Percentiles rank a stretch among this genome's conserved stretches.
phyloP scores from a whole-genome alignment of 768 basidiomycete species.

The Agrocybe praecox region DNA sequence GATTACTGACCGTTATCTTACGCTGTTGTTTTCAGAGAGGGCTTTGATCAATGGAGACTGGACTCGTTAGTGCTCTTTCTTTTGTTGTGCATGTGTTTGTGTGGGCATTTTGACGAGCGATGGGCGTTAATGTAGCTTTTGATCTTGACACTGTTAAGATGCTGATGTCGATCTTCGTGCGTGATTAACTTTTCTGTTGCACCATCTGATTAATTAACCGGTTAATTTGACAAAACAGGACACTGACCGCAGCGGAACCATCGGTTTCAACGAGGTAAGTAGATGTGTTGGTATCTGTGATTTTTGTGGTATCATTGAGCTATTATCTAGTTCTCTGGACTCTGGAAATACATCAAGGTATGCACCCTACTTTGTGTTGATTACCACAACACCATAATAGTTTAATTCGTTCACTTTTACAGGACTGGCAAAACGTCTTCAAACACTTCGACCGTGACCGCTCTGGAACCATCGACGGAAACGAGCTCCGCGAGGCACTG shows the following conservation, averaged over 20 bases:
- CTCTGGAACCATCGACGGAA: constrained; percentile 75
- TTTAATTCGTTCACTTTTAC: not conserved
- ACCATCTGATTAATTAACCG: not conserved
- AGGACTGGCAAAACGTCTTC: constrained; percentile 88
- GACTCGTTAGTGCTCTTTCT: constrained; percentile 56
- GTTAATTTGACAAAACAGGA: constrained; percentile 45
- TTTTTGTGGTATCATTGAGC: not conserved
- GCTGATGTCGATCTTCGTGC: constrained; percentile 78
- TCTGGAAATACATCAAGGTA: constrained; percentile 80
- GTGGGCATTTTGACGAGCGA: constrained; percentile 1
- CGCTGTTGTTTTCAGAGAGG: constrained; percentile 32
- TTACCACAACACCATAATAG: not conserved
- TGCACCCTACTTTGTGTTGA: constrained; percentile 24
- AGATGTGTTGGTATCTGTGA: not conserved
- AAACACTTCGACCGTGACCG: constrained; percentile 83
- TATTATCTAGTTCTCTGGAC: constrained; percentile 60
- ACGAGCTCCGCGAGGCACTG: constrained; percentile 71
- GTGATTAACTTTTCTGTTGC: constrained; percentile 19
- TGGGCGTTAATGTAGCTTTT: too few relatives aligned
- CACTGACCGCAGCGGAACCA: constrained; percentile 74
- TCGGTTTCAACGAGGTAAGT: constrained; percentile 75
- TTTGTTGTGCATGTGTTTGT: not conserved
- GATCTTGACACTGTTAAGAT: too few relatives aligned
- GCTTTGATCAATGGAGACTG: constrained; percentile 67
- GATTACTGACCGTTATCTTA: not conserved